Evolutionary conservation across 2,329 filamentous ascomycete genomes (phyloP), one percentile per base, ranked within the genome.

Genomic region (Tolypocladium ovalisporum): DNA sequence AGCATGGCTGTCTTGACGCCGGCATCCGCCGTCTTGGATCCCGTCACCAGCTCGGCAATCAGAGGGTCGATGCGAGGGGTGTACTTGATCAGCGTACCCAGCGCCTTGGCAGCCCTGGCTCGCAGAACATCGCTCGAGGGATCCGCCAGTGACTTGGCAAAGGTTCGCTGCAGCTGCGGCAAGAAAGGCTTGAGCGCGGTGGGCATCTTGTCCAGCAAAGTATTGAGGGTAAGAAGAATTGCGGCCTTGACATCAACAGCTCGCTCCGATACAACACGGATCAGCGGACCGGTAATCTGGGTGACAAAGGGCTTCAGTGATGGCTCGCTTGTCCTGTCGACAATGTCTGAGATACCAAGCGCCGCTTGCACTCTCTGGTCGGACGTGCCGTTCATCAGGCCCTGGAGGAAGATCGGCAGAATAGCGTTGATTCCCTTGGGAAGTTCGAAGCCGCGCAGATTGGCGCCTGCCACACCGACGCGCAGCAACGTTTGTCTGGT

Each of bases 351-450:
- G 64, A 99, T 95, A 57, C 90, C 94, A 61, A 97, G 79, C 52
- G 95, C 94, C 58, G 94, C 86, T 70, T 95, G 89, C 32, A 90
- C 94, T 70, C 92, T 84, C 75, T 99, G 94, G 6, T 99, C 94
- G 19, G 89, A 79, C 40, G 88, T 92, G 58, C 94, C 95, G 67
- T 99, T 97, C 87, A 99, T 96, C 63, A 99, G 80, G 73, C 94
- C 94, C 70, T 99, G 95, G 68, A 97, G 74, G 82, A 99, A 97
- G 63, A 99, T 97, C 2, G 95, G 94, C 60, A 99, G 76, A 62
- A 99, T 87, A 61, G 94, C 92, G 68, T 91, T 96, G 79, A 99
- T 96, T 61, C 95, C 95, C 82, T 97, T 99, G 1, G 93, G 94
- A 57, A 97, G 77, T 65, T 85, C 81, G 76, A 99, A 99, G 39